phyloP scores from a whole-genome alignment of 2,329 filamentous ascomycete genomes.

The Xylaria sp. region DNA sequence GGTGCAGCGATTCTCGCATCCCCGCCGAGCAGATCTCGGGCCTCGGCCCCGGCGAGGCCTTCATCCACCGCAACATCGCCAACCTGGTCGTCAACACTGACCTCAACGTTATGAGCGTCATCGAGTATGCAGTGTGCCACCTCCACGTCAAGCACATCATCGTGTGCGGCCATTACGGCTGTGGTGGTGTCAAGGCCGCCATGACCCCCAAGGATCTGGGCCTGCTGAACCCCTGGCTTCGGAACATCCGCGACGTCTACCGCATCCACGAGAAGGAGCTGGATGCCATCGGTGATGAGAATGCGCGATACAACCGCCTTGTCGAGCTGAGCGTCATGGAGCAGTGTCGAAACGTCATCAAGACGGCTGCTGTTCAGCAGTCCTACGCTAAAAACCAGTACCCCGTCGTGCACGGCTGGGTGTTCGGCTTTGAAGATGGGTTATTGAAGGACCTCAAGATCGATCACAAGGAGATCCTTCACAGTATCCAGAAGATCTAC shows the following conservation, averaged over 20 bases:
- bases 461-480: constrained; percentile 67
- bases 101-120: constrained; percentile 81
- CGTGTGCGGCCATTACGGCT: constrained; percentile 83
- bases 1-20: constrained; percentile 89
- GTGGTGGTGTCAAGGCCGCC: constrained; percentile 80
- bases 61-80: constrained; percentile 95
- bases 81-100: constrained; percentile 86
- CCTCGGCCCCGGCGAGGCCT: constrained; percentile 88
- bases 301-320: constrained; percentile 73
- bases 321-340: constrained; percentile 86
- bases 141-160: constrained; percentile 85
- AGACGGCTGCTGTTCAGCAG: constrained; percentile 83
- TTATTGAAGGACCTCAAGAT: constrained; percentile 73
- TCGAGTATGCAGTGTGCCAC: constrained; percentile 86
- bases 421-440: constrained; percentile 76
- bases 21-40: constrained; percentile 90
- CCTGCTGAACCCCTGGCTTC: constrained; percentile 77
- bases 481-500: constrained; percentile 73
- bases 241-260: constrained; percentile 80
- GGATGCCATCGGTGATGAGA: constrained; percentile 68
- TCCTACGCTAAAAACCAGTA: constrained; percentile 71
- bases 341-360: constrained; percentile 81
- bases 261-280: constrained; percentile 77
- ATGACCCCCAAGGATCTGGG: constrained; percentile 77
- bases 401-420: constrained; percentile 79